A percentile compares a stretch with the other conserved stretches of the same genome.
Evolutionary conservation across 208 protist species (phyloP).

Genomic region (Phytomonas sp.): DNA sequence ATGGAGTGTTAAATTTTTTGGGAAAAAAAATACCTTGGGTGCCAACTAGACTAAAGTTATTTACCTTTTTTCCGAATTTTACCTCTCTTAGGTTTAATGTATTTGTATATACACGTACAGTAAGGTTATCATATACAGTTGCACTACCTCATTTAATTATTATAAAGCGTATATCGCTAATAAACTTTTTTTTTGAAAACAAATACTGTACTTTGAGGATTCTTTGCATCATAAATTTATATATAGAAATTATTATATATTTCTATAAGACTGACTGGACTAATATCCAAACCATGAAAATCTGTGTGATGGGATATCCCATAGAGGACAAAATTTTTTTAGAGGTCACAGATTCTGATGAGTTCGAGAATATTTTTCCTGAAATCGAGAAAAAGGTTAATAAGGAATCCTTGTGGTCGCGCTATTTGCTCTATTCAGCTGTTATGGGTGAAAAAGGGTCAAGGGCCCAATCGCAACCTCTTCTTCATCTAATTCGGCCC

Average conservation of each 20-base stretch:
- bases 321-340: constrained; percentile 26
- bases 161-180: neutral
- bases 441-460: neutral
- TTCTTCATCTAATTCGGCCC: neutral
- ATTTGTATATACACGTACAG: neutral
- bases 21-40: neutral
- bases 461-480: neutral
- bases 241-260: neutral
- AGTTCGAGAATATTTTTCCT: constrained; percentile 41
- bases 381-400: constrained; percentile 37
- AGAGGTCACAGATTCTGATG: constrained; percentile 31
- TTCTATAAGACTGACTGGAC: neutral
- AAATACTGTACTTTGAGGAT: neutral
- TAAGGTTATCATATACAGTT: neutral
- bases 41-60: neutral
- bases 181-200: neutral
- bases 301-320: constrained; percentile 36
- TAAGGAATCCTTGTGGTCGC: constrained; percentile 4
- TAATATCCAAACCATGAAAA: constrained; percentile 25
- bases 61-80: neutral
- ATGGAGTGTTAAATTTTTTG: neutral
- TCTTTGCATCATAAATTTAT: neutral
- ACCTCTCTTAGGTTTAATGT: neutral
- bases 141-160: neutral
- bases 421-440: neutral